These are phyloP conservation scores for Cunninghamia lanceolata DNA, from an alignment of 75 land plant species.

Conservation along the genomic window DNA sequence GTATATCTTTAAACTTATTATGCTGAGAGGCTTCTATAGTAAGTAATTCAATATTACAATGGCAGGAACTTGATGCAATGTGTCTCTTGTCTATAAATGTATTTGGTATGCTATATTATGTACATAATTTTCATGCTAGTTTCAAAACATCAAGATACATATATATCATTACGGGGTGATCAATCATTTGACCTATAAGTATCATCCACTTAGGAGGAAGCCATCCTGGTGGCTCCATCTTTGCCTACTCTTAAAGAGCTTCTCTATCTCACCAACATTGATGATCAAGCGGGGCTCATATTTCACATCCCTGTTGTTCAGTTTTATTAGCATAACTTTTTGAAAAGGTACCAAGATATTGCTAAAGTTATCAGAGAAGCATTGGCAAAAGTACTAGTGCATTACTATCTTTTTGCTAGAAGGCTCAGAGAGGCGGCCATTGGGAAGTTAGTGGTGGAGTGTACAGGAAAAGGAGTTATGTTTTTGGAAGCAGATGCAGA, in stretches of 20 bases:
- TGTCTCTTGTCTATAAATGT: no score
- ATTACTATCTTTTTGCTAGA: conserved; percentile 65
- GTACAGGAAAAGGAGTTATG: no score
- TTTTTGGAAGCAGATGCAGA: conserved; percentile 63
- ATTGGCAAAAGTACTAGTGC: conserved; percentile 36
- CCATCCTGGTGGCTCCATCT: conserved; percentile 29
- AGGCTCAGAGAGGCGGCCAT: conserved; percentile 34
- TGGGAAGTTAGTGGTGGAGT: conserved; percentile 37
- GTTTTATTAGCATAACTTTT: conserved; percentile 17
- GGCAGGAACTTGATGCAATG: no score
- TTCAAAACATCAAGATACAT: no score
- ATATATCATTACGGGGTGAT: no score
- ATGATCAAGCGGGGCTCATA: conserved; percentile 44
- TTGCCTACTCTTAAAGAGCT: conserved; percentile 29
- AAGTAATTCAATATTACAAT: no score
- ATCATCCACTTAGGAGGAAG: no score
- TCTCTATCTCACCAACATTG: conserved; percentile 33
- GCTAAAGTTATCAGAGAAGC: conserved; percentile 31
- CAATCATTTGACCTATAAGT: no score
- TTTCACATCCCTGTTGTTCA: conserved; percentile 39
- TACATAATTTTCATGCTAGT: no score
- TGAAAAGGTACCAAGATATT: conserved; percentile 27
- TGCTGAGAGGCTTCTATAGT: no score
- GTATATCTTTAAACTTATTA: no score
- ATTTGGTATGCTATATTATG: no score